These are phyloP conservation scores for Leccinum incarnatum DNA, from an alignment of 768 basidiomycete genomes.

Conservation along the genomic window DNA sequence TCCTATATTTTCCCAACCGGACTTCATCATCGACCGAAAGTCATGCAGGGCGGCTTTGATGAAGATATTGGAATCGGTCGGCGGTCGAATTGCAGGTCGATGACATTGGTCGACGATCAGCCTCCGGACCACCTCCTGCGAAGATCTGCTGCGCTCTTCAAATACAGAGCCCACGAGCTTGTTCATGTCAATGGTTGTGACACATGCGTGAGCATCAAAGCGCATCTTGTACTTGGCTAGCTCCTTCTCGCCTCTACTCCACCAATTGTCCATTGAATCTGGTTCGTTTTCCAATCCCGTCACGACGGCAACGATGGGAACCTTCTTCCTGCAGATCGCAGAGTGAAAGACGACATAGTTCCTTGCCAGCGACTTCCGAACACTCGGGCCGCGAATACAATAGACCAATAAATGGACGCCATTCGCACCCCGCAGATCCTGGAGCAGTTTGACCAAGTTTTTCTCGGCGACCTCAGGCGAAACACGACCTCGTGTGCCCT, in stretches of 20 bases:
- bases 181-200: slow-evolving; percentile 34
- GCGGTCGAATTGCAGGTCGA: slow-evolving; percentile 13
- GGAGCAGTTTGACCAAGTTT: slow-evolving; percentile 29
- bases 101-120: slow-evolving; percentile 24
- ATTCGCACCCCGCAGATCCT: slow-evolving; percentile 25
- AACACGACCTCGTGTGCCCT: slow-evolving; percentile 26
- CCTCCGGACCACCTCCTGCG: slow-evolving; percentile 20
- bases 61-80: slow-evolving; percentile 18
- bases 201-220: slow-evolving; percentile 41
- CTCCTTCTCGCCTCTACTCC: slow-evolving; percentile 31
- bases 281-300: slow-evolving; percentile 35
- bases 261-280: slow-evolving; percentile 37
- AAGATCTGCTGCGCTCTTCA: slow-evolving; percentile 17
- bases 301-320: slow-evolving; percentile 32
- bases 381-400: slow-evolving; percentile 31
- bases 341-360: slow-evolving; percentile 34
- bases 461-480: slow-evolving; percentile 26
- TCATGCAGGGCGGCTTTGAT: slow-evolving; percentile 28
- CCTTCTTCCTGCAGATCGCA: slow-evolving; percentile 29
- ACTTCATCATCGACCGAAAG: slow-evolving; percentile 26
- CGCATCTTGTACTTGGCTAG: slow-evolving; percentile 35
- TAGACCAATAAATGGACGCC: slow-evolving; percentile 33
- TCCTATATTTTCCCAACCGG: slow-evolving; percentile 24
- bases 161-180: slow-evolving; percentile 17
- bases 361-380: slow-evolving; percentile 24